A percentile compares a stretch with the other conserved stretches of the same genome.
phyloP scores from a whole-genome alignment of 2,329 filamentous ascomycete species.

The Teratosphaeria epicoccoides region DNA sequence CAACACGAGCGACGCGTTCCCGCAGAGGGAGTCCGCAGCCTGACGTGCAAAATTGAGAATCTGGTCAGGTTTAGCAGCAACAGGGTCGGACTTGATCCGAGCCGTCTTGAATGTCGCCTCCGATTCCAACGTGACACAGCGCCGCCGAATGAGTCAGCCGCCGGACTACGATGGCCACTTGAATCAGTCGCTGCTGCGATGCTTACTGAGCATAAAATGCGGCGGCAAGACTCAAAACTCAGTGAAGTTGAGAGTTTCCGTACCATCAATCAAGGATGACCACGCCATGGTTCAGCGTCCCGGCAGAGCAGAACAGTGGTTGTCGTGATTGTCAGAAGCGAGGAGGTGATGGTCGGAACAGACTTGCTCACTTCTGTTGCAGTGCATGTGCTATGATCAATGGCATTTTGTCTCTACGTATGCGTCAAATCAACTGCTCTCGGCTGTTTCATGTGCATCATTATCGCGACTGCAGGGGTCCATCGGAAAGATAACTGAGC shows the following conservation, averaged over 20 bases:
- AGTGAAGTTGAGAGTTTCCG: background rate
- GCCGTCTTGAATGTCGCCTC: too few species aligned
- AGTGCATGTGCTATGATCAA: background rate
- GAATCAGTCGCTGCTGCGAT: background rate
- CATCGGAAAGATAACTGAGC: conserved; percentile 5
- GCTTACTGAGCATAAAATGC: background rate
- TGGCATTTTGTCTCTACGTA: background rate
- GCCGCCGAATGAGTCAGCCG: background rate
- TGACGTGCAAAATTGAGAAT: too few species aligned
- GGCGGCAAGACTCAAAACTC: background rate
- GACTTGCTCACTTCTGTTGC: background rate
- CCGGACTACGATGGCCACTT: background rate
- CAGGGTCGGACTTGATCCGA: too few species aligned
- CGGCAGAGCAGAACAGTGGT: too few species aligned
- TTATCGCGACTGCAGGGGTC: background rate
- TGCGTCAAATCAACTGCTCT: background rate
- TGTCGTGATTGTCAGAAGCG: background rate
- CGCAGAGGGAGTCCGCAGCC: background rate
- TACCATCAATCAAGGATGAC: background rate
- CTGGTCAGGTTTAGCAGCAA: too few species aligned
- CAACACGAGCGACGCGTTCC: background rate
- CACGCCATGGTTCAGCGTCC: background rate
- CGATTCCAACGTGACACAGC: too few species aligned
- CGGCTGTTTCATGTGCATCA: background rate
- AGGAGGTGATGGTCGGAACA: background rate